These are phyloP conservation scores for Ceratobasidium sp. DNA, from an alignment of 1,284 basidiomycete species.

Conservation along the genomic window DNA sequence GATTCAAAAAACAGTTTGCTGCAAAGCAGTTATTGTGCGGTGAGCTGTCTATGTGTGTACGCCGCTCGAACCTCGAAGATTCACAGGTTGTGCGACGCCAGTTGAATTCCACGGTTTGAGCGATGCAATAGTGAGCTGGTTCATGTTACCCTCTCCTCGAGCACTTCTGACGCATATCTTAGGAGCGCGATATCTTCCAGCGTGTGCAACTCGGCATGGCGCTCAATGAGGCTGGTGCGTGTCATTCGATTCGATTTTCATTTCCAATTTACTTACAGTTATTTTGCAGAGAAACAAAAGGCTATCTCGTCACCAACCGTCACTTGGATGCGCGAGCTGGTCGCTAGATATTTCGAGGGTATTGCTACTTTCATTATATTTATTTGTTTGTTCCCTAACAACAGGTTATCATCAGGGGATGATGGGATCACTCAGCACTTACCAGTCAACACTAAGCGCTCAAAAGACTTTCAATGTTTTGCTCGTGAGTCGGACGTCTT, in stretches of 20 bases:
- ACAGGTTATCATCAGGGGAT: constrained; percentile 2
- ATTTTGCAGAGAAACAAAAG: constrained; percentile 34
- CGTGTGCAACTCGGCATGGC: constrained; percentile 44
- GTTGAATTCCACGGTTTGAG: constrained; percentile 36
- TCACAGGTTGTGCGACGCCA: not conserved
- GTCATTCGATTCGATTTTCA: not conserved
- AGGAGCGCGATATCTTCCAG: constrained; percentile 45
- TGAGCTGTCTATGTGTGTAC: not conserved
- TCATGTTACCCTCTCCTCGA: not conserved
- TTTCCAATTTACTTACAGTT: not conserved
- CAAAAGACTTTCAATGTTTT: constrained; percentile 39
- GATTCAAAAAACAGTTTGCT: constrained; percentile 36
- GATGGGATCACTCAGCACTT: constrained; percentile 26
- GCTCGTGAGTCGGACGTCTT: constrained; percentile 5
- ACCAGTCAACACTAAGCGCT: constrained; percentile 18
- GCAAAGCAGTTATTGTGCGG: constrained; percentile 39
- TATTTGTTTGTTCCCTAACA: not conserved
- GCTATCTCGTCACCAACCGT: constrained; percentile 35
- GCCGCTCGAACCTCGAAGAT: not conserved
- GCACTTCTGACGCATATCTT: not conserved
- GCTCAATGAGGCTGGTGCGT: constrained; percentile 34
- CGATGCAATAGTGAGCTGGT: constrained; percentile 5
- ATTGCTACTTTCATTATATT: not conserved
- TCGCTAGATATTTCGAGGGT: constrained; percentile 32
- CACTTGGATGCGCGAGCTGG: constrained; percentile 29